phyloP scores from a whole-genome alignment of 352 stramenopile species.

The Pythium scleroteichum region DNA sequence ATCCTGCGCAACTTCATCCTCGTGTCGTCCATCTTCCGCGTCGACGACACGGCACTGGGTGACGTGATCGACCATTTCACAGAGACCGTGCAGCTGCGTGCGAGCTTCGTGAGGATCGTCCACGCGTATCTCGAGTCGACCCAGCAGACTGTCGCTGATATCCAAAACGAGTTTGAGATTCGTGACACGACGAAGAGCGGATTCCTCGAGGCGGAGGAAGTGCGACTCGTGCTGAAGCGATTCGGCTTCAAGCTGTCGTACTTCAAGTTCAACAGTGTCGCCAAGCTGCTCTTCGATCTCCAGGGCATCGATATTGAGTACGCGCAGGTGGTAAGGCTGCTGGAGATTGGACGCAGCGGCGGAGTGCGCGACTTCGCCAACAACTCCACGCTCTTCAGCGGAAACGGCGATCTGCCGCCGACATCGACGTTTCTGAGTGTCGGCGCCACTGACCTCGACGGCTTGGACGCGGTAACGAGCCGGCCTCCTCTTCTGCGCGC shows the following conservation, averaged over 20 bases:
- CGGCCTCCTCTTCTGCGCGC: no score
- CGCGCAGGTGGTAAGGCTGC: constrained; percentile 21
- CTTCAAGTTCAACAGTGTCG: constrained; percentile 35
- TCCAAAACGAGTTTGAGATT: constrained; percentile 20
- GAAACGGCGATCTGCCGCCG: background rate
- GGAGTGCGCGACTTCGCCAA: constrained; percentile 9
- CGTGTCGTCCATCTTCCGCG: constrained; percentile 22
- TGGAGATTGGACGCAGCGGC: constrained; percentile 23
- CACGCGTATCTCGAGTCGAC: constrained; percentile 20
- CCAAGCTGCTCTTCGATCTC: constrained; percentile 28
- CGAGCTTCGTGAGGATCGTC: constrained; percentile 21
- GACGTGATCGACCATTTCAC: constrained; percentile 34
- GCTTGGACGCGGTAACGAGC: no score
- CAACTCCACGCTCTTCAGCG: background rate
- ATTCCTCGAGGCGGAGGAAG: constrained; percentile 21
- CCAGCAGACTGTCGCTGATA: constrained; percentile 14
- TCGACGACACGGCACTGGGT: constrained; percentile 28
- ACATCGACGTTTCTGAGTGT: background rate
- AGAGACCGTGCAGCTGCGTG: constrained; percentile 23
- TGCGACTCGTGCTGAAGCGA: constrained; percentile 21
- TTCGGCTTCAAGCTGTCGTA: constrained; percentile 33
- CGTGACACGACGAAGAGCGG: constrained; percentile 11
- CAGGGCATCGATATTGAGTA: constrained; percentile 26
- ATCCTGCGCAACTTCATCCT: constrained; percentile 33
- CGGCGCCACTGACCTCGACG: background rate